Conservation (phyloP, 164 flowering plant species). For the Stephania yunnanensis region DNA sequence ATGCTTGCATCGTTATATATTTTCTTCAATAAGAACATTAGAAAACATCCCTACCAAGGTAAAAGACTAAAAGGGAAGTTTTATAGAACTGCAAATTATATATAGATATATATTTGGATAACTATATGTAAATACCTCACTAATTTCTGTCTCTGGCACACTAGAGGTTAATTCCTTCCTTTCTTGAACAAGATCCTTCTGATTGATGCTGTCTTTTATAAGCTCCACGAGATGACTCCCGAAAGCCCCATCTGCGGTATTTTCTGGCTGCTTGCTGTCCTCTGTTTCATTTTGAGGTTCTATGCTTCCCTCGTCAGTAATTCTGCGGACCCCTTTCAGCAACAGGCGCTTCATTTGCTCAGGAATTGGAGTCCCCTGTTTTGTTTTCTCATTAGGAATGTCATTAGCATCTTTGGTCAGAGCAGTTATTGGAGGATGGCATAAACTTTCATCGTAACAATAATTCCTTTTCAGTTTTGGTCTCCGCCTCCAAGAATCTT, state of each 20-base stretch:
- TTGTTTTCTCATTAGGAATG: conserved; percentile 35
- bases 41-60: not conserved
- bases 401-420: conserved; percentile 26
- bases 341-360: conserved; percentile 81
- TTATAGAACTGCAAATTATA: not conserved
- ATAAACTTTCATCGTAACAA: conserved; percentile 78
- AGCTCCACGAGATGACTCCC: conserved; percentile 35
- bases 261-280: conserved; percentile 23
- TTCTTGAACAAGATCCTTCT: conserved; percentile 45
- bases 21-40: too few relatives aligned
- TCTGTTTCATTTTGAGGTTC: conserved; percentile 54
- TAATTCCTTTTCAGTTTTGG: conserved; percentile 83
- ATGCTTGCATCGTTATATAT: not conserved
- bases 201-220: conserved; percentile 33
- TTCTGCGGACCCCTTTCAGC: conserved; percentile 72
- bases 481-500: conserved; percentile 88
- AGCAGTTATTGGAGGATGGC: conserved; percentile 51
- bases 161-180: conserved; percentile 46
- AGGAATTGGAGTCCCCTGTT: conserved; percentile 55
- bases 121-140: conserved; percentile 49
- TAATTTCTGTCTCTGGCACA: conserved; percentile 48
- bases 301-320: conserved; percentile 62
- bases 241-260: conserved; percentile 28
- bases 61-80: too few relatives aligned
- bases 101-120: not conserved